phyloP scores from a whole-genome alignment of 352 stramenopile genomes.

The Globisporangium yorkense region DNA sequence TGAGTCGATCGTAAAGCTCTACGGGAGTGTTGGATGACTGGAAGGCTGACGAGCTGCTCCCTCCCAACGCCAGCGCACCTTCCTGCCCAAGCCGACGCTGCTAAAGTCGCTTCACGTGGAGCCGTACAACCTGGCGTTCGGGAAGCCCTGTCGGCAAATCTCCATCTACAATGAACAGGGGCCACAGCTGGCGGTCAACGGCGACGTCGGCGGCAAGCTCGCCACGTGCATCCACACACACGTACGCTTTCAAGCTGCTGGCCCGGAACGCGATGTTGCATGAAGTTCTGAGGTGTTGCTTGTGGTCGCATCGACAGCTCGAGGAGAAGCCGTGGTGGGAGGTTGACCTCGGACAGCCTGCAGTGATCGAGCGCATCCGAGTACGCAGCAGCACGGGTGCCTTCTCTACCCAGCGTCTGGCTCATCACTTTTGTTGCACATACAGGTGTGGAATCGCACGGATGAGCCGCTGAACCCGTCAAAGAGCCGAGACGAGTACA shows the following conservation, averaged over 20 bases:
- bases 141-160: slow-evolving; percentile 74
- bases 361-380: slow-evolving; percentile 73
- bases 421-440: not conserved
- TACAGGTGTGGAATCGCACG: slow-evolving; percentile 86
- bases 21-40: not conserved
- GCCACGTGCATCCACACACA: slow-evolving; percentile 87
- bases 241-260: slow-evolving; percentile 14
- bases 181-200: slow-evolving; percentile 79
- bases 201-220: slow-evolving; percentile 59
- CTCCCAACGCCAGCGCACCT: slow-evolving; percentile 30
- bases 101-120: slow-evolving; percentile 79
- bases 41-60: not conserved
- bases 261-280: not conserved
- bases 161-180: slow-evolving; percentile 89
- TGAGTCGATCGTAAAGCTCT: not conserved
- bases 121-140: slow-evolving; percentile 86
- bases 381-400: slow-evolving; percentile 17
- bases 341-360: slow-evolving; percentile 82
- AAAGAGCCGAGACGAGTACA: slow-evolving; percentile 70
- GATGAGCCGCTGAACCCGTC: slow-evolving; percentile 83
- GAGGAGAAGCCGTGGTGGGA: slow-evolving; percentile 93
- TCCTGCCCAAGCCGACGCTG: slow-evolving; percentile 71
- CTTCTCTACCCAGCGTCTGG: not conserved
- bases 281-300: not conserved
- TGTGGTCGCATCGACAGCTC: slow-evolving; percentile 22